Evolutionary conservation across 768 basidiomycete genomes (phyloP), one percentile per base, ranked within the genome.

Genomic region (Tubosaeta sp.): DNA sequence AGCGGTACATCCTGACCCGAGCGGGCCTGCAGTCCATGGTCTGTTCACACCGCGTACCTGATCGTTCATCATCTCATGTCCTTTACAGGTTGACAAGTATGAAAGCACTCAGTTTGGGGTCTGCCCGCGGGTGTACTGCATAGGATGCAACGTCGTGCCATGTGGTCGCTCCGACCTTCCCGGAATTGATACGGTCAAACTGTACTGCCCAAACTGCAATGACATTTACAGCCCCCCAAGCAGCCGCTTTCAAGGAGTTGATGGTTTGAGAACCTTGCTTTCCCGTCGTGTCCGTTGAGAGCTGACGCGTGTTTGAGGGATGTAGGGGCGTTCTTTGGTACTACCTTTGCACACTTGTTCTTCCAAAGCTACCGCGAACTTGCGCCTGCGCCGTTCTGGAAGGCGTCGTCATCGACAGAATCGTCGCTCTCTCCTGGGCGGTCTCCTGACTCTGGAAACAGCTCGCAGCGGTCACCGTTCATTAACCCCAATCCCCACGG

Each of bases 281-380:
- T 31, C 49, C 51, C 44, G 12, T 54, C 54, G 40, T 41, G 46
- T 21, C 47, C 19, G 38, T 34, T 44, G 51, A 48, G 31, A 55
- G 41, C 55, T 48, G 52, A 60, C 25, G 49, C 42, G 44, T 21
- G 56, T 57, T 55, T 34, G 56, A 60, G 51, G 56, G 55, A 57
- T 53, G 31, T 55, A 97, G 94, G 95, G 55, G 96, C 96, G 11
- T 99, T 97, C 74, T 99, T 99, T 73, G 96, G 96, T 19, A 98
- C 95, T 0, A 97, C 95, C n/a, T 99, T 99, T 69, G 78, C 94
- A 1, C 94, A 97, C 63, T 78, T 99, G 22, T 95, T 98, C 74
- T 98, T 98, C 79, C 94, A 98, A 66, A 94, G 90, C 55, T 98
- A 95, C 73, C 89, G 90, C 22, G 93, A 95, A 66, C 80, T 94